phyloP scores from a whole-genome alignment of 169 alveolate genomes.

The Prorocentrum cordatum region DNA sequence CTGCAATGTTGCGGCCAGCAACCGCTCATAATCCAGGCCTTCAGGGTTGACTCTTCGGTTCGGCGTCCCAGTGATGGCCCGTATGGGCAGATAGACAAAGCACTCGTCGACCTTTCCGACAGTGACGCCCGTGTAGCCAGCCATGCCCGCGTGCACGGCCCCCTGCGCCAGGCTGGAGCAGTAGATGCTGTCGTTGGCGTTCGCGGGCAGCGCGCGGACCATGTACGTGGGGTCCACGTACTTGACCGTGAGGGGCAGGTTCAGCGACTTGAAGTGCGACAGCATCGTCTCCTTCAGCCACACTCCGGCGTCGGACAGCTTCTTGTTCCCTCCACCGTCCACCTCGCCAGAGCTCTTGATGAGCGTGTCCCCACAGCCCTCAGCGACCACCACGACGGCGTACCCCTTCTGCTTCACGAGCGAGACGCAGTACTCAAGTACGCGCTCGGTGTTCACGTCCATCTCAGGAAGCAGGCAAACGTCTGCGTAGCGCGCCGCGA shows the following conservation, averaged over 20 bases:
- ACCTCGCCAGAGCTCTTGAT: conserved; percentile 29
- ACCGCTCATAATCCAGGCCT: too few relatives aligned
- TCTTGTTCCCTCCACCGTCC: not conserved
- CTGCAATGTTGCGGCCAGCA: too few relatives aligned
- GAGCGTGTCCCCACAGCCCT: conserved; percentile 60
- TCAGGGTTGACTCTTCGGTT: not conserved
- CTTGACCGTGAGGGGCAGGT: conserved; percentile 44
- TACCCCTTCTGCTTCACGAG: conserved; percentile 26
- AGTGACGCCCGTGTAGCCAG: conserved; percentile 55
- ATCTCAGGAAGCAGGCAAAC: not conserved
- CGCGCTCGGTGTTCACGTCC: not conserved
- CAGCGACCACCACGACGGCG: conserved; percentile 45
- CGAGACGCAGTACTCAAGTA: conserved; percentile 33
- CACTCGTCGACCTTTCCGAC: conserved; percentile 20
- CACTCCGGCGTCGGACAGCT: not conserved
- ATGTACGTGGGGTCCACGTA: conserved; percentile 63
- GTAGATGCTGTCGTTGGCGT: conserved; percentile 18
- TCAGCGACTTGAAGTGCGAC: not conserved
- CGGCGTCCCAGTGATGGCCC: not conserved
- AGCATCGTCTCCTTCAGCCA: not conserved
- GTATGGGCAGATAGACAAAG: not conserved
- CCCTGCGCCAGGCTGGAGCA: conserved; percentile 62
- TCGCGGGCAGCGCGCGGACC: not conserved
- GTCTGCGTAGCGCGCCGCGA: conserved; percentile 63
- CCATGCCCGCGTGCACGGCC: conserved; percentile 68